phyloP scores from a whole-genome alignment of 371 early-diverging fungal species.

The Mortierella sp. region DNA sequence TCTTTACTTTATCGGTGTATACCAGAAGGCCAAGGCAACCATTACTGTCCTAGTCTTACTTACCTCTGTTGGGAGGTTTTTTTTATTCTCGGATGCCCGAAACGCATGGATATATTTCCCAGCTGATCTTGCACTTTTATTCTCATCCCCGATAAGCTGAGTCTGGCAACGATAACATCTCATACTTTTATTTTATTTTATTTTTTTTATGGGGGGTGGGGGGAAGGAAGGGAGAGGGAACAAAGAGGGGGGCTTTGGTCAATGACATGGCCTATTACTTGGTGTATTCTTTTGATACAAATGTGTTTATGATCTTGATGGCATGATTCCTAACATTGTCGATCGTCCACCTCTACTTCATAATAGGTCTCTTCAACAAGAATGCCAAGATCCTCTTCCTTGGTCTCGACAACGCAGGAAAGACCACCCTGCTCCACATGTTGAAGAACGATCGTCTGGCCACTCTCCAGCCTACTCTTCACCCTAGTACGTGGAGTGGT shows the following conservation, averaged over 20 bases:
- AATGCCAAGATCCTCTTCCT: slow-evolving; percentile 99
- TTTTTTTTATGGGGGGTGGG: background rate
- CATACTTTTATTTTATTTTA: background rate
- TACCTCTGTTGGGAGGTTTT: background rate
- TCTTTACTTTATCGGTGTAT: too few relatives aligned
- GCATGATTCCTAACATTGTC: background rate
- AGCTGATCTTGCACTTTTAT: background rate
- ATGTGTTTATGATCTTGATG: background rate
- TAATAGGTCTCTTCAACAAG: slow-evolving; percentile 94
- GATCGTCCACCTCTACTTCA: too few relatives aligned
- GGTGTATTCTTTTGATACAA: background rate
- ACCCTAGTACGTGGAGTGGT: slow-evolving; percentile 87
- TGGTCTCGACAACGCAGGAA: slow-evolving; percentile 99
- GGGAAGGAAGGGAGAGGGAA: background rate
- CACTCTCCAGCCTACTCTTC: slow-evolving; percentile 97
- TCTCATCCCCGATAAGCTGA: background rate
- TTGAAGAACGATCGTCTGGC: slow-evolving; percentile 98
- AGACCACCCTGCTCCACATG: slow-evolving; percentile 99
- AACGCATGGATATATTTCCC: background rate
- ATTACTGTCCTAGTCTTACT: background rate
- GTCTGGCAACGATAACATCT: background rate
- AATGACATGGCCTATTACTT: background rate
- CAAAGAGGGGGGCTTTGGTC: background rate
- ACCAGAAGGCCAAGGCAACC: too few relatives aligned
- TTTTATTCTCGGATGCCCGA: background rate